Evolutionary conservation across 73 alveolate species (phyloP), one percentile per base, ranked within the genome.

Genomic region (Effrenium voratum): DNA sequence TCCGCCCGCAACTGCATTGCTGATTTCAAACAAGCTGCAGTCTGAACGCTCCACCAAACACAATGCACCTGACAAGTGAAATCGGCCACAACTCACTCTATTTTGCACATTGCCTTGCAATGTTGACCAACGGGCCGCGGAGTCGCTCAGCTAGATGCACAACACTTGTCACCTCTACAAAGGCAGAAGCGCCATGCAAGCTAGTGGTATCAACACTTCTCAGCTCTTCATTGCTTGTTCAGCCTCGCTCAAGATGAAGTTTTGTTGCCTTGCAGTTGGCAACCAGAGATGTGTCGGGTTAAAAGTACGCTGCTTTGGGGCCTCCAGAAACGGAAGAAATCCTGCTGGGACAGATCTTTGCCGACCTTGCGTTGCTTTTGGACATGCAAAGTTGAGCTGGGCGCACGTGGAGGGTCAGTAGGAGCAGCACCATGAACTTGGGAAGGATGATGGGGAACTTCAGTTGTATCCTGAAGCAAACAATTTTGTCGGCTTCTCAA

Each of bases 301-400:
- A 5, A 60, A 6, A 12, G 76, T 60, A 38, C 30, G 34, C 8
- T 22, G 30, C 76, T 60, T 32, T 13, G 6, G 15, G 76, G 80
- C 93, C 94, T 85, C 94, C 94, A 85, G 81, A 57, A 63, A 19
- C 77, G 94, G 63, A 85, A 85, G 81, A 85, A 85, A 60, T 85
- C 94, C 50, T 57, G 94, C 68, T 60, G 94, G 30, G 94, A 85
- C 43, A 85, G 94, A 26, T 85, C 82, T 16, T 82, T 26, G 32
- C 94, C 94, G 60, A 85, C 94, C 94, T 85, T 44, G 49, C 30
- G 36, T 12, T 3, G 59, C 40, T 79, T 1, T 28, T 8, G 44
- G 46, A 70, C 6, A 19, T 19, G 41, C 32, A 63, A 12, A 52
- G 63, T 52, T 52, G 38, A 4, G 40, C 34, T 22, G 40, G 38